phyloP scores from a whole-genome alignment of 495 filamentous ascomycete genomes.

The Penicillium lagena region DNA sequence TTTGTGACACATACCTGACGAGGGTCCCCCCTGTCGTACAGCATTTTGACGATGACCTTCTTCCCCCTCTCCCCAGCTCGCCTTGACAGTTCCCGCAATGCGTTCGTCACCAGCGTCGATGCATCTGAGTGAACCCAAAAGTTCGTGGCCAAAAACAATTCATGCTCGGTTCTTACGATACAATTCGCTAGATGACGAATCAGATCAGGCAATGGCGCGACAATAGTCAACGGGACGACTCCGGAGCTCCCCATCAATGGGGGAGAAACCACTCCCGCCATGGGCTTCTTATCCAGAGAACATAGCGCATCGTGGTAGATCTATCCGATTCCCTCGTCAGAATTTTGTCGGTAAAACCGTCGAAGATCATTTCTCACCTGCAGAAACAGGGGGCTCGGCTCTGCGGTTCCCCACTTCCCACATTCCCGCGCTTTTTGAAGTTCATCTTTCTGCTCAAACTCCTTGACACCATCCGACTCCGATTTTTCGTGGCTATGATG shows the following conservation, averaged over 20 bases:
- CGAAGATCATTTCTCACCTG: slow-evolving; percentile 24
- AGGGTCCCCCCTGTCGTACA: slow-evolving; percentile 66
- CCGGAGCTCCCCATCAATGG: slow-evolving; percentile 64
- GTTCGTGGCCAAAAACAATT: slow-evolving; percentile 68
- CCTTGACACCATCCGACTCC: slow-evolving; percentile 9
- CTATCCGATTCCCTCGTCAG: slow-evolving; percentile 17
- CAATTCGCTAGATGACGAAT: slow-evolving; percentile 68
- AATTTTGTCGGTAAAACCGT: no score
- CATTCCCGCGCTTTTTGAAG: slow-evolving; percentile 49
- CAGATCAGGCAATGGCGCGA: slow-evolving; percentile 64
- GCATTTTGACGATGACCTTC: slow-evolving; percentile 62
- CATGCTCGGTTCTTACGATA: slow-evolving; percentile 63
- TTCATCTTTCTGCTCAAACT: slow-evolving; percentile 26
- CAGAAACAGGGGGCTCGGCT: slow-evolving; percentile 63
- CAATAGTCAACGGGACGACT: slow-evolving; percentile 59
- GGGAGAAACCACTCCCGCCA: slow-evolving; percentile 57
- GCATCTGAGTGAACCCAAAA: slow-evolving; percentile 68
- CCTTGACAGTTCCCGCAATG: slow-evolving; percentile 59
- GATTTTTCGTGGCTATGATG: slow-evolving; percentile 1
- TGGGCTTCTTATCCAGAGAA: slow-evolving; percentile 49
- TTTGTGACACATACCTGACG: slow-evolving; percentile 37
- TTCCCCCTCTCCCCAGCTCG: slow-evolving; percentile 53
- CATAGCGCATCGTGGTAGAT: slow-evolving; percentile 61
- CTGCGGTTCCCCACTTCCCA: slow-evolving; percentile 59
- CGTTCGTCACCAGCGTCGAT: slow-evolving; percentile 59